Evolutionary conservation across 306 rosid genomes (phyloP), one percentile per base, ranked within the genome.

Genomic region (Trifolium dubium): DNA sequence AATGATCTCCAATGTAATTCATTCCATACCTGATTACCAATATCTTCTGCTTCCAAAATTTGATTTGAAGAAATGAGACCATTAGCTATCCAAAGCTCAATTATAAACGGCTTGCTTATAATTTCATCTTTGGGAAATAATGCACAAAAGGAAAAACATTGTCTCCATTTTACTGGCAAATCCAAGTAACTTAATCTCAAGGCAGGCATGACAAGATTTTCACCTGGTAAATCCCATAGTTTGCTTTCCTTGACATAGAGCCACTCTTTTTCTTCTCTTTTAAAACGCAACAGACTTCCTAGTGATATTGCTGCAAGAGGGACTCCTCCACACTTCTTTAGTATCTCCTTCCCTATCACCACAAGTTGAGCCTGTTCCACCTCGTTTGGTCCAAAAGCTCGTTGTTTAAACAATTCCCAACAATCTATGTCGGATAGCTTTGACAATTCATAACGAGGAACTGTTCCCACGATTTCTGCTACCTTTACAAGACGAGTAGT

Each of bases 251-350:
- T 41, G 3, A 76, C 17, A 17, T 40, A 30, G 3, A 67, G 5
- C 74, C 74, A 76, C 11, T 67, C 18, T 0, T 11, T 41, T 41
- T 17, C 50, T 46, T 76, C 46, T 54, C 59, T 64, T 75, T 75
- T 66, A 12, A 66, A 55, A n/a, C 60, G 61, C 40, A 76, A 19
- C 28, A 76, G 59, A 23, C 62, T 34, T 56, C 80, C 80, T 8
- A 67, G 50, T 56, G 58, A 51, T 18, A 15, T 76, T 12, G 74
- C 74, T 5, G 74, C 80, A 17, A 76, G 69, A 67, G 74, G 69
- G 2, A 68, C 59, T 30, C 74, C 74, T 0, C 60, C 62, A 58
- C 80, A 76, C 29, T 76, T 76, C 14, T 19, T 56, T 34, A 44
- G 12, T 17, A 76, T 76, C 60, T 53, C 60, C 12, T 53, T 53